These are phyloP conservation scores for Myxozyma melibiosi DNA, from an alignment of 805 yeast genomes.

Conservation along the genomic window DNA sequence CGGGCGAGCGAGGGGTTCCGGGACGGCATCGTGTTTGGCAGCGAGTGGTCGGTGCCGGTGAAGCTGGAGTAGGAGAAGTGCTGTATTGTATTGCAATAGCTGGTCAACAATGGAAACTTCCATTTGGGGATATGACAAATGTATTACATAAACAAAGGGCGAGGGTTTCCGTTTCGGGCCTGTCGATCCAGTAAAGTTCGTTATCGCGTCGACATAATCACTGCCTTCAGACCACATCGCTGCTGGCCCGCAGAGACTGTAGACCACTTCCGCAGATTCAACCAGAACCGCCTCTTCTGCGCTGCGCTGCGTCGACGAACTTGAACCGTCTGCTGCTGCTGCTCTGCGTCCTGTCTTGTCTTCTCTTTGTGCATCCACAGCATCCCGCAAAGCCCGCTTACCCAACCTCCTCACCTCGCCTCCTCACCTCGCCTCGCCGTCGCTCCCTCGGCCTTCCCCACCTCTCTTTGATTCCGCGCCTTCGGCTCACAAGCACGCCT, in stretches of 20 bases:
- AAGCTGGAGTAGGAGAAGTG: constrained; percentile 10
- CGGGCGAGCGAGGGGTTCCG: constrained; percentile 20
- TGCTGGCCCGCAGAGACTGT: background rate
- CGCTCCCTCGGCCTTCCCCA: background rate
- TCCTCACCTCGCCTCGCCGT: background rate
- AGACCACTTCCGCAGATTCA: background rate
- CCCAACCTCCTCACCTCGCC: no score
- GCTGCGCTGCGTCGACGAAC: no score
- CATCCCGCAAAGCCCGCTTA: no score
- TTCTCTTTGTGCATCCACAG: no score
- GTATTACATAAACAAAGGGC: background rate
- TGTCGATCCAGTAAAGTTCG: constrained; percentile 1
- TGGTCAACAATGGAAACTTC: no score
- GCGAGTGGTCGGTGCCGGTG: constrained; percentile 30
- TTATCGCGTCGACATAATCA: constrained; percentile 8
- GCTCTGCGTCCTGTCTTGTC: no score
- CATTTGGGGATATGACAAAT: no score
- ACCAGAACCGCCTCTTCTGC: no score
- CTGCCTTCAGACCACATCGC: background rate
- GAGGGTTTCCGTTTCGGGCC: constrained; percentile 1
- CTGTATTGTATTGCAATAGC: no score
- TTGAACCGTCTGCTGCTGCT: no score
- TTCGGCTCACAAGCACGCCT: background rate
- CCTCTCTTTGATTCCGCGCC: background rate
- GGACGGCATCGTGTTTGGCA: constrained; percentile 30